These are phyloP conservation scores for Solanum etuberosum DNA, from an alignment of 257 asterid genomes.

Conservation along the genomic window DNA sequence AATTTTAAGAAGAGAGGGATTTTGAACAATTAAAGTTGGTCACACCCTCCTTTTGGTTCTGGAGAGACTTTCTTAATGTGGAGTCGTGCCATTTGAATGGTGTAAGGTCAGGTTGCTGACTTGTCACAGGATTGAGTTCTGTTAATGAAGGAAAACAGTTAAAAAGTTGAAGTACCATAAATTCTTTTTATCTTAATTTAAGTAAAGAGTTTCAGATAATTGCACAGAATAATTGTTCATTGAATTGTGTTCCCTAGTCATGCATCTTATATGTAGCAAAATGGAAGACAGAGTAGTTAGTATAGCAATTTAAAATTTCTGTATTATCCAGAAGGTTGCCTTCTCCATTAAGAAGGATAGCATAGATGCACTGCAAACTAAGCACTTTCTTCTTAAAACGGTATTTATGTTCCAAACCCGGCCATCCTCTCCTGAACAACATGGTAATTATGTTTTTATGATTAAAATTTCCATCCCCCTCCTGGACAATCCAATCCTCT, in stretches of 20 bases:
- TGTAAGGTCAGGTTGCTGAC: background rate
- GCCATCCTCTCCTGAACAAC: background rate
- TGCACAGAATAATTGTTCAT: background rate
- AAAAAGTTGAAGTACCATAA: background rate
- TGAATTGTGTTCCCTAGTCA: background rate
- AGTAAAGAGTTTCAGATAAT: background rate
- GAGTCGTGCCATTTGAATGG: background rate
- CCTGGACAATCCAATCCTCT: background rate
- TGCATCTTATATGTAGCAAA: background rate
- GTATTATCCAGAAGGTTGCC: background rate
- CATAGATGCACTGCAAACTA: background rate
- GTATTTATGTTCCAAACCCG: background rate
- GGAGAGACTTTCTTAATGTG: background rate
- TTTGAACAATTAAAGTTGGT: background rate
- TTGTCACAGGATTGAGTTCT: background rate
- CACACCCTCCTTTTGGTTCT: background rate
- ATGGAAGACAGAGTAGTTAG: background rate
- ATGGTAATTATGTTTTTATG: background rate
- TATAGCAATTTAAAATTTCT: background rate
- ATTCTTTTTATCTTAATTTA: background rate
- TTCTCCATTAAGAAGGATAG: background rate
- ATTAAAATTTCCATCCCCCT: background rate
- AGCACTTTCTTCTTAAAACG: background rate
- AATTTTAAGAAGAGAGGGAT: background rate
- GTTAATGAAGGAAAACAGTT: background rate